Base-by-base conservation (phyloP, 164 flowering plant genomes). In the Stephania cephalantha region DNA sequence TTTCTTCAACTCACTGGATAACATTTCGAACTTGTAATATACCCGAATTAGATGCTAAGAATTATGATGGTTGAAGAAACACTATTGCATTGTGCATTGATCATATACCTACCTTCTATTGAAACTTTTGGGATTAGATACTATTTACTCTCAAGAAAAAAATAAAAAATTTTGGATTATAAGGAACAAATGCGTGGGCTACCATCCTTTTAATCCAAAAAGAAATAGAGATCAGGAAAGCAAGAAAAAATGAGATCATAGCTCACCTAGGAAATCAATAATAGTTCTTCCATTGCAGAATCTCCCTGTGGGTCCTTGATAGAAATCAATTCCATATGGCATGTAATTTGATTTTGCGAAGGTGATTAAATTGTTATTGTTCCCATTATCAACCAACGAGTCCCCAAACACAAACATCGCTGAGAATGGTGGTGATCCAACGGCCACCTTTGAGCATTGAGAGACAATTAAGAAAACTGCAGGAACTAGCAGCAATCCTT, bases 331-430 rank as follows among this genome's bases (percentile, higher is more conserved):
- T 1, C 87, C 87, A 61, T 84, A 84, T 53, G 87, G 87, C 29
- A 67, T 25, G 72, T 74, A 84, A 44, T 84, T 84, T 5, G 87
- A 74, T 66, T 82, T 84, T 11, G 85, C 87, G 12, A 76, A 22
- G 4, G 87, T 77, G 13, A 25, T 72, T 55, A 82, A 73, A 64
- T 81, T 31, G 70, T 80, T 84, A 76, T 84, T 84, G 58, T 84
- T 84, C 25, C 85, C 87, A 64, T 74, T 58, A 71, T 84, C 87
- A 71, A 74, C 76, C 25, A 82, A n/a, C 22, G 87, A 84, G 71
- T 84, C 85, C 63, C 87, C 87, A 68, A 82, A 79, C 42, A 76
- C 82, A 71, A 81, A 84, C 81, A 84, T 79, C 25, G 85, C 85
- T 4, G 86, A 46, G 50, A 81, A 73, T 30, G 75, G 75, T 71